Conservation (phyloP, 163 green algal species). For the Scenedesmus sp. region DNA sequence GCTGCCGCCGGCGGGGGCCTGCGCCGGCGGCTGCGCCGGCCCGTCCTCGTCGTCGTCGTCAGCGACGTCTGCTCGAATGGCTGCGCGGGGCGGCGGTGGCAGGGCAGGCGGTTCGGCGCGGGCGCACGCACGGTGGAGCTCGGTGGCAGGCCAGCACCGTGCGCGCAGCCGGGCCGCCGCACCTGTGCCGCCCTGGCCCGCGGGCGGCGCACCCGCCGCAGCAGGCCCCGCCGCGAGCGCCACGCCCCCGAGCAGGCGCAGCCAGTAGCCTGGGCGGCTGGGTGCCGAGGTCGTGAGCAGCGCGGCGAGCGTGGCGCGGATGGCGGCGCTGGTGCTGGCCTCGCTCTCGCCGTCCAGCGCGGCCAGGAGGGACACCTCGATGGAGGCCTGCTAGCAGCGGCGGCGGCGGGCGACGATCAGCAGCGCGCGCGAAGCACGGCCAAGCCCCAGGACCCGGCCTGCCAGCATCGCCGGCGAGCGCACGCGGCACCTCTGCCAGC, state of each 20-base stretch:
- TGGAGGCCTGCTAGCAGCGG: slow-evolving; percentile 28
- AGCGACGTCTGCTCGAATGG: slow-evolving; percentile 1
- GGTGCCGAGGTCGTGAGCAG: slow-evolving; percentile 68
- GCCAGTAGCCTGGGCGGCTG: slow-evolving; percentile 71
- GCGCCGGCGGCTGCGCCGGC: neutral
- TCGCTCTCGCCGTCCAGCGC: slow-evolving; percentile 85
- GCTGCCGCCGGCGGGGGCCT: neutral
- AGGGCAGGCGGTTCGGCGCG: too few species aligned
- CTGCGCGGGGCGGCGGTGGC: too few species aligned
- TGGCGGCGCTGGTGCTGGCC: slow-evolving; percentile 62
- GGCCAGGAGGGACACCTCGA: slow-evolving; percentile 78
- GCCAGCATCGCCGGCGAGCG: too few species aligned
- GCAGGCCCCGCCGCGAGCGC: slow-evolving; percentile 55
- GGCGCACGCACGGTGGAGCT: too few species aligned
- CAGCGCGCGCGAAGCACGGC: too few species aligned
- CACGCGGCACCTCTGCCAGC: slow-evolving; percentile 49
- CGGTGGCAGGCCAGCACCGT: too few species aligned
- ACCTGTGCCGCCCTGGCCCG: too few species aligned
- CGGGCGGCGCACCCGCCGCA: neutral
- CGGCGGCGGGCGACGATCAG: neutral
- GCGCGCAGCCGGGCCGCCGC: too few species aligned
- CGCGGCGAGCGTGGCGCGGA: slow-evolving; percentile 73
- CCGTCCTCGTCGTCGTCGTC: slow-evolving; percentile 35
- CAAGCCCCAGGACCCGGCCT: too few species aligned
- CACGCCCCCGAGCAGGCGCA: slow-evolving; percentile 73